Conservation (phyloP, 108 stramenopile genomes). For the Cyclotella kingstonii region DNA sequence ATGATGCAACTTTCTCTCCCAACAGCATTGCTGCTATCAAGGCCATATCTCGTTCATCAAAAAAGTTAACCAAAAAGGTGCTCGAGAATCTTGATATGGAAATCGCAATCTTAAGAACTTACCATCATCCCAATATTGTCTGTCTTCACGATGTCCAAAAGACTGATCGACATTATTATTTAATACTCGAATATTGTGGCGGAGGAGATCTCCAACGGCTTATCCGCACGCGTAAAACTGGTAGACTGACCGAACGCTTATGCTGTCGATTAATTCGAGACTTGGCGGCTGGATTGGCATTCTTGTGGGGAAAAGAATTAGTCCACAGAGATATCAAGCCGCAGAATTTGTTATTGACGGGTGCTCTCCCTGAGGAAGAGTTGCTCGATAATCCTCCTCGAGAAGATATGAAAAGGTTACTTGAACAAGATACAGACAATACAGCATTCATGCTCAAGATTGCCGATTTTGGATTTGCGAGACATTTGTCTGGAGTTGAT, state of each 20-base stretch:
- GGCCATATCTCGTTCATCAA: conserved; percentile 77
- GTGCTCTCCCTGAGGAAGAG: conserved; percentile 61
- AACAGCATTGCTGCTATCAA: conserved; percentile 85
- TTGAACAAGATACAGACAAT: conserved; percentile 22
- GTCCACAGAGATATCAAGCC: conserved; percentile 98
- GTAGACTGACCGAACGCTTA: conserved; percentile 73
- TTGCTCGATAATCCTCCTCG: conserved; percentile 59
- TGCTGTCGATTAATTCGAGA: conserved; percentile 89
- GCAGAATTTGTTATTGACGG: conserved; percentile 93
- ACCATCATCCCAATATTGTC: conserved; percentile 91
- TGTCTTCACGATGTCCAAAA: conserved; percentile 83
- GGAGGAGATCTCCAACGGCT: conserved; percentile 93
- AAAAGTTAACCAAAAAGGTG: conserved; percentile 92
- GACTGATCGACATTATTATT: conserved; percentile 85
- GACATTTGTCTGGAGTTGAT: conserved; percentile 85
- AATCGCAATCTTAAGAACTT: conserved; percentile 91
- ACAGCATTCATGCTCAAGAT: conserved; percentile 80
- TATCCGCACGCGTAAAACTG: conserved; percentile 72
- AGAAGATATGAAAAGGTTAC: conserved; percentile 33
- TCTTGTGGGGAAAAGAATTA: conserved; percentile 82
- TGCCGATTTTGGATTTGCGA: conserved; percentile 98
- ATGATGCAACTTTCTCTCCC: conserved; percentile 20
- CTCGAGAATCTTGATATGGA: conserved; percentile 95
- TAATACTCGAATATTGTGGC: conserved; percentile 94
- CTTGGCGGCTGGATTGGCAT: conserved; percentile 84